Base-by-base conservation (phyloP, 306 rosid species). In the Nissolia schottii region DNA sequence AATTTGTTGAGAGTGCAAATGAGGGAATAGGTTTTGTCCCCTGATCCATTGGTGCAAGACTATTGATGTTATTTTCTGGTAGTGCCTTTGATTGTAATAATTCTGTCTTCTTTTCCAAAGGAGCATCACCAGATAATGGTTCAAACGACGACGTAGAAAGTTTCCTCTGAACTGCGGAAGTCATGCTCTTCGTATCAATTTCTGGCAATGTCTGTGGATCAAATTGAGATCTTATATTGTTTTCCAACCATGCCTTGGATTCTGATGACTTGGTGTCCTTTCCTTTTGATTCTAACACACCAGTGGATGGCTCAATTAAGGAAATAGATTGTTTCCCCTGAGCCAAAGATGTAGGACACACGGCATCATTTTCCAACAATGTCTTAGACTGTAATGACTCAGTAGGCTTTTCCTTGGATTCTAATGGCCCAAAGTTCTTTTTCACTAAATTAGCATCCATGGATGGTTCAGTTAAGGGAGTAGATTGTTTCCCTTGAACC, bases 401-500 rank as follows among this genome's bases (percentile, higher is more conserved):
- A 61, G 19, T 37, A 27, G 58, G 40, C 27, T 58, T 68, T 70
- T 60, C 28, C 28, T 50, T 28, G 28, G 65, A 77, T 69, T 37
- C 54, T 68, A 63, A 41, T 7, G 45, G 7, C 11, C 77, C 73
- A 14, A 16, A 61, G 50, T 69, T 77, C 70, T 24, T 45, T 18
- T 45, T 8, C 22, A 34, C 45, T 11, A 67, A 71, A 71, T 29
- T 32, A 54, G 70, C 23, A 79, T 35, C 28, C 15, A 37, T n/a
- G 4, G 74, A 64, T 54, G 74, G 28, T 24, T 49, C 76, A 27
- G 16, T 61, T 31, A 60, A 75, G 55, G 70, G 70, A 38, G 46
- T 58, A 61, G 85, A 70, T 71, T 73, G 81, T 49, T 80, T 71
- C 65, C 14, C 73, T 19, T 51, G 62, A 50, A 13, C 76, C 70